Conservation (phyloP, 1,284 basidiomycete species). For the Trametes hirsuta region DNA sequence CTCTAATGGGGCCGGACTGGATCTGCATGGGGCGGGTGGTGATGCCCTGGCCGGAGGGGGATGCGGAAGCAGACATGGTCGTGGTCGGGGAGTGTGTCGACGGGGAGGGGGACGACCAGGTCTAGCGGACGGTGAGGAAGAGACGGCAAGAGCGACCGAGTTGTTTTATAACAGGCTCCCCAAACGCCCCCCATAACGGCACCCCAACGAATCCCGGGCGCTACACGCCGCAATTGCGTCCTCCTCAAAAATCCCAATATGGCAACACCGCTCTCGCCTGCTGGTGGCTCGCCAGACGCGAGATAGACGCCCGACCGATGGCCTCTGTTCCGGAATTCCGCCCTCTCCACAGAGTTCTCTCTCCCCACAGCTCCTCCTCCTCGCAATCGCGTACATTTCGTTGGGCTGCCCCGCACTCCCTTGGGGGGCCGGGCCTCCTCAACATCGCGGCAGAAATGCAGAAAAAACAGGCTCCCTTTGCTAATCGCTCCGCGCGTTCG, state of each 20-base stretch:
- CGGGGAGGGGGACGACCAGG: conserved; percentile 21
- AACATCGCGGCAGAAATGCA: neutral
- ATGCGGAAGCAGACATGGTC: conserved; percentile 32
- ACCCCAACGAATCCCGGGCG: conserved; percentile 29
- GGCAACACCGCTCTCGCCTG: conserved; percentile 7
- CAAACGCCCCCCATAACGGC: conserved; percentile 21
- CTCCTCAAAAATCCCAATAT: conserved; percentile 21
- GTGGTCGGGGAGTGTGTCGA: conserved; percentile 27
- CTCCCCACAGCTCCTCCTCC: neutral
- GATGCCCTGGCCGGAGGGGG: conserved; percentile 38
- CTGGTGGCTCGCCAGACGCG: neutral
- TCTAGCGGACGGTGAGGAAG: conserved; percentile 21
- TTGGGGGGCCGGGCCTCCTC: too few species aligned
- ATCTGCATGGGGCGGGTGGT: conserved; percentile 68
- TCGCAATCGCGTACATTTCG: too few species aligned
- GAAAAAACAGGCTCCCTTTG: neutral
- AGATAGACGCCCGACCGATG: conserved; percentile 21
- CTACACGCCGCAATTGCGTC: conserved; percentile 6
- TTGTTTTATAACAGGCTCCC: conserved; percentile 24
- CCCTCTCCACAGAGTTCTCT: conserved; percentile 4
- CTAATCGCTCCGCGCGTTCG: conserved; percentile 7
- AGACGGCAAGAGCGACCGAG: conserved; percentile 3
- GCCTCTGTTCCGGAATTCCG: conserved; percentile 9
- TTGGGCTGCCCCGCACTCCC: too few species aligned
- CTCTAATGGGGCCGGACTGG: conserved; percentile 64